Evolutionary conservation across 345 rosid genomes (phyloP), one percentile per base, ranked within the genome.

Genomic region (Gossypioides kirkii): DNA sequence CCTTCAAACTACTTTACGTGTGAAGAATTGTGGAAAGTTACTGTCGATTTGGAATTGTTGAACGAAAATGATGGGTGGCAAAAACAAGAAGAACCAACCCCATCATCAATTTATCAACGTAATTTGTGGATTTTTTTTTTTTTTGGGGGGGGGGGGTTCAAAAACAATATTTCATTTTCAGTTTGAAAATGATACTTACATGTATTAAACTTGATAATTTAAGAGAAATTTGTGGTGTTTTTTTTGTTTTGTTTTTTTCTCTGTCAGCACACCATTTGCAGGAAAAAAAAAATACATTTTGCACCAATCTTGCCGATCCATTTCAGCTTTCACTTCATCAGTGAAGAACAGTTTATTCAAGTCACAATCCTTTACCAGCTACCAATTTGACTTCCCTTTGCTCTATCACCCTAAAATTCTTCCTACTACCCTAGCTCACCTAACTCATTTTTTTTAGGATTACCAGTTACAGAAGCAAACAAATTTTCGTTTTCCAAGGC

Each of bases 331-430:
- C 73, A 32, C 11, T 67, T 50, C 11, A 65, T 56, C 41, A 18
- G 17, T 59, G 65, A 72, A 52, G 61, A 17, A 23, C 63, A 60
- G 43, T 52, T 43, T 17, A 68, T 26, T 45, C 25, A 14, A 22
- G 79, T 79, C 79, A 71, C 70, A 32, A 55, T 74, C 77, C 61
- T 22, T 26, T 3, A 70, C 63, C 72, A 46, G 72, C 42, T 71
- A 2, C 69, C 69, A 41, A 38, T 16, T 72, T 72, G 82, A 79
- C 77, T 72, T 72, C 32, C 60, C 28, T 41, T 43, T 54, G 63
- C 49, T 23, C 16, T 26, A 3, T 28, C 2, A 53, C 16, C 56
- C 36, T 60, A 60, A 68, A 73, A 52, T 41, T 60, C 65, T 65
- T 28, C 46, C 32, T 4, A 10, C 22, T 55, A 2, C 1, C 25